A percentile compares a stretch with the other conserved stretches of the same genome.
Conservation (phyloP, 352 stramenopile species). For the Globisporangium alternatum region DNA sequence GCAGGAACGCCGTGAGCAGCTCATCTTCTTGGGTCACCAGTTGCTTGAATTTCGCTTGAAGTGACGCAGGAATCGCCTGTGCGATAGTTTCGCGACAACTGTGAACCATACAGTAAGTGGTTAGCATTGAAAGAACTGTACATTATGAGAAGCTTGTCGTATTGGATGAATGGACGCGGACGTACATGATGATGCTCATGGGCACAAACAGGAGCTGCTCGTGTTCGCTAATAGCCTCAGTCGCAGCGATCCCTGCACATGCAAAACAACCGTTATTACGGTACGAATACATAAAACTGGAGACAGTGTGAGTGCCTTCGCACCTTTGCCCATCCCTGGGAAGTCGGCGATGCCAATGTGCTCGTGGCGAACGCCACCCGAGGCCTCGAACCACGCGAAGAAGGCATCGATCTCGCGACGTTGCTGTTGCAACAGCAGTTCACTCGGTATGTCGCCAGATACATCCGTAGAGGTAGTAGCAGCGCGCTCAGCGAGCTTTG, state of each 20-base stretch:
- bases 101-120: neutral
- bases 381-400: constrained; percentile 39
- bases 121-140: neutral
- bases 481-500: neutral
- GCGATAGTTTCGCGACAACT: constrained; percentile 42
- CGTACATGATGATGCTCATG: constrained; percentile 43
- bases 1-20: constrained; percentile 58
- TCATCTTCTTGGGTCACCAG: constrained; percentile 40
- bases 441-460: neutral
- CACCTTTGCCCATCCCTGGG: constrained; percentile 35
- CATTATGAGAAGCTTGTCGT: neutral
- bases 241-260: constrained; percentile 28
- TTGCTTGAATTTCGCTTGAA: constrained; percentile 36
- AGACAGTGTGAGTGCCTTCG: neutral
- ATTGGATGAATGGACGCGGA: too few species aligned
- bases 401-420: constrained; percentile 23
- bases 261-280: neutral
- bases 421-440: neutral
- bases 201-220: constrained; percentile 43
- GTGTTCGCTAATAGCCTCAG: constrained; percentile 24
- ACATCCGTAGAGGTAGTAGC: neutral
- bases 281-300: too few species aligned
- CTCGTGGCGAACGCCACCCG: constrained; percentile 22
- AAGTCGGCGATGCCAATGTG: constrained; percentile 31
- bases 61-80: constrained; percentile 18